A percentile compares a stretch with the other conserved stretches of the same genome.
Evolutionary conservation across 2,329 filamentous ascomycete genomes (phyloP).

Genomic region (Lachnellula arida): DNA sequence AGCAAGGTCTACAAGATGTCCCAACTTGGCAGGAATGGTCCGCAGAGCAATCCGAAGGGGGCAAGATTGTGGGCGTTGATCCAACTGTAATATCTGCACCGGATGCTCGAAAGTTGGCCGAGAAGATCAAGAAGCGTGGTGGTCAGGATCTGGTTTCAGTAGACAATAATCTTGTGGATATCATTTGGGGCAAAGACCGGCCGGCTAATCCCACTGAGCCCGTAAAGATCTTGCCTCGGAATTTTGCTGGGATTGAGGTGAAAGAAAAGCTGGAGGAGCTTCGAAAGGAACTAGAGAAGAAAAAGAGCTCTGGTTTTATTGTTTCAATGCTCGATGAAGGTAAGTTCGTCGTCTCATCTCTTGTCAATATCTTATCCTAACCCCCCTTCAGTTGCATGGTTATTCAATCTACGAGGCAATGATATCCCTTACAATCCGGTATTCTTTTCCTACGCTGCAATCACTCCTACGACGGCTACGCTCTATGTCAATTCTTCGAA

Average conservation of each 20-base stretch:
- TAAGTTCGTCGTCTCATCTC: too few species aligned
- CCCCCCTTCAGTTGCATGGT: conserved; percentile 66
- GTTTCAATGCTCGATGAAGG: conserved; percentile 88
- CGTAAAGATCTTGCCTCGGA: conserved; percentile 64
- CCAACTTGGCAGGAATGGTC: conserved; percentile 98
- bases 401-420: conserved; percentile 93
- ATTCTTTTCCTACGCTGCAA: conserved; percentile 92
- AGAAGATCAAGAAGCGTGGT: conserved; percentile 82
- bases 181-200: conserved; percentile 74
- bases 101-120: conserved; percentile 69
- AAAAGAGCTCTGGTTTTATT: conserved; percentile 80
- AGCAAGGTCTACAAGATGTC: conserved; percentile 88
- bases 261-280: conserved; percentile 79
- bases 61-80: conserved; percentile 87
- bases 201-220: conserved; percentile 72
- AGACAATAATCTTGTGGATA: conserved; percentile 80
- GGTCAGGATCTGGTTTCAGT: conserved; percentile 73
- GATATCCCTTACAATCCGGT: conserved; percentile 98
- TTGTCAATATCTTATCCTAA: too few species aligned
- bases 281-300: conserved; percentile 87
- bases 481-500: conserved; percentile 84
- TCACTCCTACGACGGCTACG: conserved; percentile 72
- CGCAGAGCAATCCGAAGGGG: conserved; percentile 77
- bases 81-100: conserved; percentile 76
- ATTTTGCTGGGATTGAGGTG: conserved; percentile 78